Base-by-base conservation (phyloP, 768 basidiomycete genomes). In the Termitomyces sp. region DNA sequence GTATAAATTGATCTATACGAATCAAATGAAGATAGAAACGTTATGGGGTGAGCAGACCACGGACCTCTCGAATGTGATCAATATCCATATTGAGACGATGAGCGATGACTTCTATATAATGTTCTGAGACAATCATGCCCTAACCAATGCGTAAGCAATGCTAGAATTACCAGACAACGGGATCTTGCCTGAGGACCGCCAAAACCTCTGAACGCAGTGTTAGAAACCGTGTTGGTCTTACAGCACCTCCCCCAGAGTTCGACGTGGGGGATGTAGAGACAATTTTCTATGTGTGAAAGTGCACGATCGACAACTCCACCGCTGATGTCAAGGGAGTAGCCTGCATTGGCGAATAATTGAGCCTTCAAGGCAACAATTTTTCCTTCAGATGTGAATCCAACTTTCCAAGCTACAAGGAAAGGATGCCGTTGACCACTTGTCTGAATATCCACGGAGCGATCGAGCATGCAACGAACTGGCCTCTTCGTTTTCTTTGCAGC, bases 221-320 rank as follows among this genome's bases (percentile, higher is more conserved):
- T 62, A 15, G 61, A 62, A 10, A 62, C 61, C 2, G 61, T 62
- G 16, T 62, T 62, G 9, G 61, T 62, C 53, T 57, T 59, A 44
- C 61, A 62, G 13, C 51, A 54, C 28, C 48, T 51, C 8, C 61
- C 61, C 4, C 53, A 55, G 29, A 62, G 52, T 18, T 59, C 58
- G 29, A 62, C 55, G 45, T 62, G 55, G 12, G 61, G 61, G 24
- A 62, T 62, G 22, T 62, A 62, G 15, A 62, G 45, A 46, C 61
- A 62, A 36, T 62, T 62, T 34, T 62, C 61, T 13, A 62, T 51
- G 20, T 62, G 61, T 7, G 55, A 49, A 10, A 62, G 44, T 5
- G 61, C 61, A 41, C 61, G 61, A 46, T 62, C 61, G 8, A 62
- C 58, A 10, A 62, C 61, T 26, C 61, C 61, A 41, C 61, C 55